Conservation (phyloP, 1,139 yeast species). For the Chernovozyma sophiae-reginae region DNA sequence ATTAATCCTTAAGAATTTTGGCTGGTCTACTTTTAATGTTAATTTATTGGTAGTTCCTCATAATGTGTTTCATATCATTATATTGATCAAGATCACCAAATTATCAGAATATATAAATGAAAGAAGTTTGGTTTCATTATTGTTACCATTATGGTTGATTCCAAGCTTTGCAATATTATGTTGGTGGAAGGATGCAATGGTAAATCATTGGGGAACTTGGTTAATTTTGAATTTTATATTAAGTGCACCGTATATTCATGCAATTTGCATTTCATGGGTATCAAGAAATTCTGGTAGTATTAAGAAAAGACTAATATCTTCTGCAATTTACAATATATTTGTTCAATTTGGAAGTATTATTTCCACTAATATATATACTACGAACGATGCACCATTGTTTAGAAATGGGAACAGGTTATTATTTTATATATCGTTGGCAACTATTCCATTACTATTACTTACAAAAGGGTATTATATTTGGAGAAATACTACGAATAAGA, state of each 20-base stretch:
- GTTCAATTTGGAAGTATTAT: constrained; percentile 55
- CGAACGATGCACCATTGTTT: constrained; percentile 56
- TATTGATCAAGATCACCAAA: constrained; percentile 36
- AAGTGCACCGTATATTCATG: constrained; percentile 52
- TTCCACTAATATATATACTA: constrained; percentile 52
- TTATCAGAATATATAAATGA: constrained; percentile 36
- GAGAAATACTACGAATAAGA: constrained; percentile 43
- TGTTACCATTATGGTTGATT: constrained; percentile 34
- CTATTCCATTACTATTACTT: constrained; percentile 17
- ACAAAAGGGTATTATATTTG: constrained; percentile 39
- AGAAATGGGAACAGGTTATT: constrained; percentile 45
- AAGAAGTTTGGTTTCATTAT: constrained; percentile 28
- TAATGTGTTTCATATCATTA: constrained; percentile 32
- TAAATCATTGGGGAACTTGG: constrained; percentile 51
- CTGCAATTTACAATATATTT: constrained; percentile 57
- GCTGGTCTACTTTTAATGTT: constrained; percentile 52
- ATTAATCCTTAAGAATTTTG: constrained; percentile 46
- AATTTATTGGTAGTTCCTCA: constrained; percentile 55
- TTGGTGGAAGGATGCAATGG: constrained; percentile 49
- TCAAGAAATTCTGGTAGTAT: constrained; percentile 60
- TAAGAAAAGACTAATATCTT: constrained; percentile 53
- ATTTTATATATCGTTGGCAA: constrained; percentile 13
- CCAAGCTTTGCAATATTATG: constrained; percentile 40
- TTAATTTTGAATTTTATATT: constrained; percentile 42
- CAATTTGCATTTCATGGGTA: constrained; percentile 57